Evolutionary conservation across 371 early-diverging fungal genomes (phyloP), one percentile per base, ranked within the genome.

Genomic region (Mucor irregularis): DNA sequence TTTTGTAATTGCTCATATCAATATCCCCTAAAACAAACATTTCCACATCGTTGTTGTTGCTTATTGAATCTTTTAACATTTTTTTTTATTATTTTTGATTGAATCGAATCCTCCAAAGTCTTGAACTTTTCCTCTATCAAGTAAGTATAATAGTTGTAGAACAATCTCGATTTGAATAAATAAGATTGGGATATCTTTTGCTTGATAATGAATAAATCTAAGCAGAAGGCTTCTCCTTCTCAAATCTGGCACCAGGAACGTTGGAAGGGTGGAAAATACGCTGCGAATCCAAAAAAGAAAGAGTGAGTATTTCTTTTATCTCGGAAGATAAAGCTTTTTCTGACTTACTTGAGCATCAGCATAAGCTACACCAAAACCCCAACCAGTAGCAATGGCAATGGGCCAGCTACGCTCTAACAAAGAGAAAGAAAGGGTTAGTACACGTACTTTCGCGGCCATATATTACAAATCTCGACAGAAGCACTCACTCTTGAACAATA

Each of bases 351-450:
- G 88, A 64, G 93, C 92, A 51, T 95, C 92, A 39, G 92, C 89
- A 63, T 91, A 87, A 29, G 96, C 90, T 22, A 89, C 82, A 52
- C 96, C 96, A 34, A 92, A 81, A 31, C 92, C 94, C 61, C 91
- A 87, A 34, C 96, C 94, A 29, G 92, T 91, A 24, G 89, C 80
- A 55, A 93, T 80, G 42, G 92, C 88, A 64, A 95, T 90, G 34
- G 96, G 96, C 94, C 94, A 93, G 44, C 80, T 84, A 63, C 91
- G 86, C 78, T 89, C 91, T 92, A 73, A 31, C 26, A 28, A 53
- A 30, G 38, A 29, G 21, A 54, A 17, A 37, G 37, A 40, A 34
- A 22, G 13, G 34, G 17, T 25, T 26, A 19, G 5, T 42, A 6
- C 6, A 35, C 5, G 14, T n/a, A 35, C 5, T 11, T n/a, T 5